Base-by-base conservation (phyloP, 1,284 basidiomycete species). In the Bothia castanella region DNA sequence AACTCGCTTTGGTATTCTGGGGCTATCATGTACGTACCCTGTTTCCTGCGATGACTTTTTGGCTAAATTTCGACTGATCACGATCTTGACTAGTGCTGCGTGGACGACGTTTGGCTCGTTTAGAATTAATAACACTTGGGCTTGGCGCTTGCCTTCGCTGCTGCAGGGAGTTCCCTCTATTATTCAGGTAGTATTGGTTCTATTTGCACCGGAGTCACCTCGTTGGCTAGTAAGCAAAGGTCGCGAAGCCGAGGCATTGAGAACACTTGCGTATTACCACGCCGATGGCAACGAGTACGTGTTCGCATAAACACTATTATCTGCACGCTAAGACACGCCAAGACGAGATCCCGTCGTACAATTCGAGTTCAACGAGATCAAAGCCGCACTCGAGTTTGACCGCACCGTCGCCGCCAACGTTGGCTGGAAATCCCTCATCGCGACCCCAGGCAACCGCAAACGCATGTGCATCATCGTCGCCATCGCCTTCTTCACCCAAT, bases 1-100 rank as follows among this genome's bases (percentile, higher is more conserved):
- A 89, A 89, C 72, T 82, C 84, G 7, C 79, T 88, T 47, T 90
- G 86, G 86, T 87, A 87, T 60, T 80, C 83, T 20, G 89, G 88
- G 46, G 77, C 85, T 53, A 86, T 87, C 56, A 62, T 87, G 83
- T 81, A 55, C 43, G 79, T 71, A 9, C 38, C 3, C 17, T 19
- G 38, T 45, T 9, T n/a, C 20, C 16, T 25, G 14, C 16, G 16
- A 31, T 31, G 20, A 23, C 31, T 27, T 23, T 14, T 40, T 14
- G 9, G 13, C 13, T 54, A 37, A 42, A 32, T 52, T 38, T 17
- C 7, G 20, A 42, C 35, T 41, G 1, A 16, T 12, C 9, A 9
- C 17, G 8, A 32, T 35, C 11, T 35, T 29, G 4, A 53, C 53
- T 49, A 79, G 83, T 53, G 85, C 86, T 21, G 85, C 87, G 0